These are phyloP conservation scores for Tricholoma sp. DNA, from an alignment of 768 basidiomycete genomes.

Conservation along the genomic window DNA sequence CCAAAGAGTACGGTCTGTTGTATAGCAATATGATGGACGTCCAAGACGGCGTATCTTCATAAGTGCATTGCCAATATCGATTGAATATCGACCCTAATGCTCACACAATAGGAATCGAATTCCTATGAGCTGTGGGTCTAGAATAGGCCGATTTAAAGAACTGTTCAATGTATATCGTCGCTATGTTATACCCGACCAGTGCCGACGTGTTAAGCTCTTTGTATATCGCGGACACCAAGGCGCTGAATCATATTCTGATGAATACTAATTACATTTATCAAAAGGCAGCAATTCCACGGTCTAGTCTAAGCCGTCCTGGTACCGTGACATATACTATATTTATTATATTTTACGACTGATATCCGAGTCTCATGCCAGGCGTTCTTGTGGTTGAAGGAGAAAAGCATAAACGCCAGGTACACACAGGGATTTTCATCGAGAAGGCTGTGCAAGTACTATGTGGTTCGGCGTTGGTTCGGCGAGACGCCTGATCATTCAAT, in stretches of 20 bases:
- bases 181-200: neutral
- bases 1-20: slow-evolving; percentile 39
- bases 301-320: slow-evolving; percentile 33
- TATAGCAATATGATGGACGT: slow-evolving; percentile 40
- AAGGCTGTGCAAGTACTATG: slow-evolving; percentile 48
- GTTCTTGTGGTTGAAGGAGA: slow-evolving; percentile 46
- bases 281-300: slow-evolving; percentile 41
- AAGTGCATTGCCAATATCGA: neutral
- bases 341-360: neutral
- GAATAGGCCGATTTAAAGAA: slow-evolving; percentile 8
- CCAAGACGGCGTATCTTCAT: slow-evolving; percentile 1
- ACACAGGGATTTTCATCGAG: slow-evolving; percentile 51
- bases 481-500: neutral
- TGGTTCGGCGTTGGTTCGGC: neutral
- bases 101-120: neutral
- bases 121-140: neutral
- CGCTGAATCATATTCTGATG: slow-evolving; percentile 57
- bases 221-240: slow-evolving; percentile 56
- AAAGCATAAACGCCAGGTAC: slow-evolving; percentile 41
- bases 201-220: slow-evolving; percentile 32
- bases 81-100: neutral
- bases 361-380: slow-evolving; percentile 28
- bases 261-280: slow-evolving; percentile 47
- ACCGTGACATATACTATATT: neutral
- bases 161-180: slow-evolving; percentile 30